Evolutionary conservation across 2,329 filamentous ascomycete genomes (phyloP).

Genomic region (Apiospora aurea): DNA sequence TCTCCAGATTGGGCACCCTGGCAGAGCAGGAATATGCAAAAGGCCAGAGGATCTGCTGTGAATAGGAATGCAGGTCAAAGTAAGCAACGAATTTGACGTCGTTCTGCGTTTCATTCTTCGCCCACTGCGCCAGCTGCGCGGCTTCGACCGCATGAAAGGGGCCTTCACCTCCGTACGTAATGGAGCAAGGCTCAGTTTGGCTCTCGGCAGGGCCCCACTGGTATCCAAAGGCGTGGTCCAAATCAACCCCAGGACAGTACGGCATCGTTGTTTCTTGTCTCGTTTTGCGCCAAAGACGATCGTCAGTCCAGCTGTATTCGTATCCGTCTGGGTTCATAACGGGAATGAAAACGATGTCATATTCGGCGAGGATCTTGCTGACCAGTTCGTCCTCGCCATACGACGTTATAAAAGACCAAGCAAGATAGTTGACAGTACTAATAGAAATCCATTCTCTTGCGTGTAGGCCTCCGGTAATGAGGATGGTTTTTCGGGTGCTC

Average conservation of each 20-base stretch:
- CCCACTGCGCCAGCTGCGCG: constrained; percentile 79
- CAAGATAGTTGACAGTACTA: constrained; percentile 88
- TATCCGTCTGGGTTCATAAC: constrained; percentile 94
- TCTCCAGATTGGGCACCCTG: constrained; percentile 85
- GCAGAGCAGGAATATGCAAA: constrained; percentile 84
- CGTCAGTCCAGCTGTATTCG: constrained; percentile 89
- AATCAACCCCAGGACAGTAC: constrained; percentile 87
- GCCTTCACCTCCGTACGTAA: constrained; percentile 83
- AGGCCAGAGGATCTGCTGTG: constrained; percentile 92
- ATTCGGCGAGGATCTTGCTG: constrained; percentile 80
- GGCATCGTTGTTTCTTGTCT: constrained; percentile 81
- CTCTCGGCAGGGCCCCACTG: constrained; percentile 77
- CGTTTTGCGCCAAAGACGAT: constrained; percentile 95
- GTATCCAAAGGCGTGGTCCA: constrained; percentile 87
- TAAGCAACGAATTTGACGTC: constrained; percentile 83
- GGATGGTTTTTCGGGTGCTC: constrained; percentile 73
- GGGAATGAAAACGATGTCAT: constrained; percentile 88
- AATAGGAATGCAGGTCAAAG: constrained; percentile 92
- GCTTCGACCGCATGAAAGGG: constrained; percentile 88
- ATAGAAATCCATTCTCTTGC: constrained; percentile 97
- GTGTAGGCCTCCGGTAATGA: constrained; percentile 87
- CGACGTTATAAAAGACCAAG: constrained; percentile 84
- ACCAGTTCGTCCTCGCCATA: constrained; percentile 77
- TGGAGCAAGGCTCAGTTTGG: constrained; percentile 84
- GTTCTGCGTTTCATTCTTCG: constrained; percentile 75